phyloP scores from a whole-genome alignment of 140 eudicot genomes.

The Oenanthe javanica region DNA sequence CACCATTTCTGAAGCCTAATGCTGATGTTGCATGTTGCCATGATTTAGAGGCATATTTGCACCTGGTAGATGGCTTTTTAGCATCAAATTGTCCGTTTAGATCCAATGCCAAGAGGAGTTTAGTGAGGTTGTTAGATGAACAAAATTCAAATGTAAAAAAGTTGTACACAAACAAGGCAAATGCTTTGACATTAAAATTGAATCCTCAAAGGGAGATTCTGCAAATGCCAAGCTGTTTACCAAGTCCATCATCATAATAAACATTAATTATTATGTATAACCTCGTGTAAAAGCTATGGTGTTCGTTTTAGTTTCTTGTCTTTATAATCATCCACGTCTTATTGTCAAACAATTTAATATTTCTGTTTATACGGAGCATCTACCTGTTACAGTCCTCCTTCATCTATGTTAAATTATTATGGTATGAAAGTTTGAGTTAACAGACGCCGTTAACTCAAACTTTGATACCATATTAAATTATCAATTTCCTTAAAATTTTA shows the following conservation, averaged over 20 bases:
- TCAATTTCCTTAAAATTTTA: too few relatives aligned
- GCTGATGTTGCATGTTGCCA: slow-evolving; percentile 7
- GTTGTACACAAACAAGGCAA: slow-evolving; percentile 3
- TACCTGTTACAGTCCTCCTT: too few relatives aligned
- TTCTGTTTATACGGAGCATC: too few relatives aligned
- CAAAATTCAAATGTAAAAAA: slow-evolving; percentile 1
- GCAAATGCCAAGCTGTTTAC: slow-evolving; percentile 2
- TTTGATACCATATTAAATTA: too few relatives aligned
- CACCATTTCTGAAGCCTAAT: not conserved
- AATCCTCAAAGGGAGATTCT: slow-evolving; percentile 8
- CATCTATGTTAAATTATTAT: too few relatives aligned
- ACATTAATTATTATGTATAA: not conserved
- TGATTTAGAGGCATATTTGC: slow-evolving; percentile 7
- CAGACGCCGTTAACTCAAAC: too few relatives aligned
- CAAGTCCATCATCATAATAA: slow-evolving; percentile 3
- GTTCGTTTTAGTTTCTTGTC: not conserved
- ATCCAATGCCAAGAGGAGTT: not conserved
- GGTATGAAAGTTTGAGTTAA: too few relatives aligned
- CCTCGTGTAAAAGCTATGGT: not conserved
- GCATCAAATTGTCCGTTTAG: slow-evolving; percentile 1
- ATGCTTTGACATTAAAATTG: not conserved
- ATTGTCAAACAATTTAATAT: too few relatives aligned
- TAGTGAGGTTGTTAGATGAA: not conserved
- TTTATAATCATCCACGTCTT: not conserved
- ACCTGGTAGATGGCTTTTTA: not conserved